phyloP scores from a whole-genome alignment of 768 basidiomycete species.

The Termitomyces sp. region DNA sequence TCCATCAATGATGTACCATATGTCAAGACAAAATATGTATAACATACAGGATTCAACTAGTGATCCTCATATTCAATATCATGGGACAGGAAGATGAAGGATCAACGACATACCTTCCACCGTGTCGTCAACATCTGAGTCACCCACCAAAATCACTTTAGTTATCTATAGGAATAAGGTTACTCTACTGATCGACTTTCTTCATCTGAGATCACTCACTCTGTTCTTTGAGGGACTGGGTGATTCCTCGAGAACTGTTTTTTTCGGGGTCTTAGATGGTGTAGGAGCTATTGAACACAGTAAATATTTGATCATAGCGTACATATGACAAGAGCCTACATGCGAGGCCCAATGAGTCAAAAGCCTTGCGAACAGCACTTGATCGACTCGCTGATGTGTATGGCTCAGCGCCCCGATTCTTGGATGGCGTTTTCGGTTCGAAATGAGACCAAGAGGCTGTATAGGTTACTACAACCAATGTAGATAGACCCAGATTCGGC shows the following conservation, averaged over 20 bases:
- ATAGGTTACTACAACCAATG: not conserved
- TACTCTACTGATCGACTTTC: not conserved
- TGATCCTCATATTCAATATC: not conserved
- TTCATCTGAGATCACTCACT: not conserved
- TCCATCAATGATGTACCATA: not conserved
- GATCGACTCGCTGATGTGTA: not conserved
- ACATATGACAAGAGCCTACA: not conserved
- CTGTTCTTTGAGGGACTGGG: not conserved
- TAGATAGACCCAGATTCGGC: not conserved
- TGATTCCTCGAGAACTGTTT: too few species aligned
- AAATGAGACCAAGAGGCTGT: not conserved
- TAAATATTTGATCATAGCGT: not conserved
- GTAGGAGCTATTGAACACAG: not conserved
- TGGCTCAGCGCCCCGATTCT: not conserved
- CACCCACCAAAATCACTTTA: not conserved
- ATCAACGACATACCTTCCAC: conserved; percentile 4
- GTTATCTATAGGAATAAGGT: not conserved
- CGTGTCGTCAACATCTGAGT: conserved; percentile 8
- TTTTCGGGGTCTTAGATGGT: not conserved
- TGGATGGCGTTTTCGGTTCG: not conserved
- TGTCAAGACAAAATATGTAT: not conserved
- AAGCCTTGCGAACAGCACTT: not conserved
- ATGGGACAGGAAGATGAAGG: not conserved
- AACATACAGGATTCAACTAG: not conserved
- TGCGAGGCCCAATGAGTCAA: not conserved